Base-by-base conservation (phyloP, 495 filamentous ascomycete species). In the Lasiosphaeria miniovina region DNA sequence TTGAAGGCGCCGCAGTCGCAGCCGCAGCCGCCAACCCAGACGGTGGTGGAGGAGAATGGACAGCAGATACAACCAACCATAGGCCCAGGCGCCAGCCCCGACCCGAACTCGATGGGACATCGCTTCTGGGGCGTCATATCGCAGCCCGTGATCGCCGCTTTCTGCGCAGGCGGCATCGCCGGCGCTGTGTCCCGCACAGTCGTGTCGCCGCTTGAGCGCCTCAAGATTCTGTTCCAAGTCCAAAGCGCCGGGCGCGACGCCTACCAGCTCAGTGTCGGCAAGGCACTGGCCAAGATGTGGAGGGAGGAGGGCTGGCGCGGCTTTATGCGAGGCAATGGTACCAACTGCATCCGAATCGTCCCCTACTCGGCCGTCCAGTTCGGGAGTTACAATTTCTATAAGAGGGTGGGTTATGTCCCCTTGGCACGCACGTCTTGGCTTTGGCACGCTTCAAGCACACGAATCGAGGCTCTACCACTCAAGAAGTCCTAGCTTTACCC, bases 311-410 rank as follows among this genome's bases (percentile, higher is more conserved):
- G 94, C 24, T 96, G 90, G 90, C 85, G 84, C 70, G 94, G 94
- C 3, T 93, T 96, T 65, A 92, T 98, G 92, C 84, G 91, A 62
- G 94, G 94, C 35, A 98, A 98, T 70, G 94, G 94, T 55, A 96
- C 92, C 49, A 98, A 98, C 74, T 98, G 94, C 76, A 91, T 98
- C 66, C 89, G 94, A 52, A 98, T 98, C 55, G 90, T 98, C 45
- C 94, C 94, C 11, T 98, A 98, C 73, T 96, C 92, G 45, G 94
- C 94, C 1, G 94, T 98, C 31, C 94, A 98, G 71, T 98, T 98
- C 75, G 90, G 93, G 45, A 93, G 90, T 68, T 98, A 98, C 73
- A 97, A 93, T 69, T 88, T 98, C 62, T 98, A 98, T 74, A 97
- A 96, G 77, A 84, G 86, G 78, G 93, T 96, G 76, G 71, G 86